Conservation (phyloP, 169 alveolate genomes). For the Cryptosporidium andersoni region DNA sequence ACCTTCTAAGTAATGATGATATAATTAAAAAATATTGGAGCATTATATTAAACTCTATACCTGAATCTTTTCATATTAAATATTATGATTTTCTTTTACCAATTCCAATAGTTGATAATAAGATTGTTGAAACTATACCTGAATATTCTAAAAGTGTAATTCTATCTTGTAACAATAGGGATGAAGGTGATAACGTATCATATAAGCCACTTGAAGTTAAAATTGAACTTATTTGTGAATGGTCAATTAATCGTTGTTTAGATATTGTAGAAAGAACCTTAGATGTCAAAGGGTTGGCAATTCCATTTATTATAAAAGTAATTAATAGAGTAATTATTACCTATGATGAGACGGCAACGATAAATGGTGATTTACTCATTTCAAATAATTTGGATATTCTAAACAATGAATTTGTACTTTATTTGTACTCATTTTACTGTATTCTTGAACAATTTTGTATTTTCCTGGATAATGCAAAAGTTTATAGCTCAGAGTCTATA, state of each 20-base stretch:
- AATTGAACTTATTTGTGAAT: slow-evolving; percentile 14
- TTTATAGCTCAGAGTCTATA: not conserved
- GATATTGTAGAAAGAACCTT: slow-evolving; percentile 40
- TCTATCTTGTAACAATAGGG: not conserved
- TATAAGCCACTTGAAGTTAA: not conserved
- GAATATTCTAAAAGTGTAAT: too few species aligned
- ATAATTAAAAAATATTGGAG: slow-evolving; percentile 29
- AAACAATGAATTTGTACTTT: not conserved
- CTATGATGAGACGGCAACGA: not conserved
- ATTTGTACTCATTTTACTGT: slow-evolving; percentile 32
- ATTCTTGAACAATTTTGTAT: slow-evolving; percentile 29
- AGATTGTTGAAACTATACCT: not conserved
- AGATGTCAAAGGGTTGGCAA: slow-evolving; percentile 22
- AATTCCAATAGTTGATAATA: slow-evolving; percentile 5
- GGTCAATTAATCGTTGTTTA: slow-evolving; percentile 56
- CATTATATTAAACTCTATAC: slow-evolving; percentile 39
- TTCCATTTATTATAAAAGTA: slow-evolving; percentile 36
- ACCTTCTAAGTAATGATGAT: not conserved
- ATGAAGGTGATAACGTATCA: not conserved
- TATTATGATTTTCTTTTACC: slow-evolving; percentile 22
- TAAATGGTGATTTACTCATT: not conserved
- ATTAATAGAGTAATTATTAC: slow-evolving; percentile 16
- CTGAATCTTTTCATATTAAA: slow-evolving; percentile 41
- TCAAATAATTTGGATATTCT: not conserved
- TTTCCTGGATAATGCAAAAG: not conserved